Evolutionary conservation across 108 stramenopile genomes (phyloP).

Genomic region (Licmophora abbreviata): DNA sequence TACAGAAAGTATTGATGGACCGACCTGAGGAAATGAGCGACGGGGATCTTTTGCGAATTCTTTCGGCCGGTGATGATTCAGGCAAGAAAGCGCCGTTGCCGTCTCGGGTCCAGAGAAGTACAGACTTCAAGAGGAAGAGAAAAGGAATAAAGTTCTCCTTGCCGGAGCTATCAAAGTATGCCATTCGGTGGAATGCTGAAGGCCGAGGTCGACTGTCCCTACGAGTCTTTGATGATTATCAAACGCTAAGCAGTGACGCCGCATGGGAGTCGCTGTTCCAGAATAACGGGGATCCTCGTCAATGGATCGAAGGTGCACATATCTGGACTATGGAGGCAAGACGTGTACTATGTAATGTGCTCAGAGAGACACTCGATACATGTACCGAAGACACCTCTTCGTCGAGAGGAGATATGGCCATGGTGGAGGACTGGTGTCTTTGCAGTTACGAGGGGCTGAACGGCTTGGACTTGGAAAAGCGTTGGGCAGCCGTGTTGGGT

Average conservation of each 20-base stretch:
- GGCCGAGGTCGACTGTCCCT: constrained; percentile 19
- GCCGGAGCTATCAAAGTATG: too few relatives aligned
- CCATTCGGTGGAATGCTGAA: constrained; percentile 26
- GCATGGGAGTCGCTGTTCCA: constrained; percentile 15
- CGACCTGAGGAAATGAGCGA: constrained; percentile 50
- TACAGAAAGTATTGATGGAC: constrained; percentile 29
- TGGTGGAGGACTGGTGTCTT: constrained; percentile 1
- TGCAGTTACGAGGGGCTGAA: not conserved
- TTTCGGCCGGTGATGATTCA: too few relatives aligned
- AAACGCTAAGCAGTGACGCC: constrained; percentile 9
- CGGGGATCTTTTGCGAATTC: not conserved
- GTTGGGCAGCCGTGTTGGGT: constrained; percentile 16
- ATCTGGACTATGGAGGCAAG: constrained; percentile 22
- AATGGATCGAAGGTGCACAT: constrained; percentile 15
- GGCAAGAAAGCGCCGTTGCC: too few relatives aligned
- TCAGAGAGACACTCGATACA: constrained; percentile 15
- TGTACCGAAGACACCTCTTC: not conserved
- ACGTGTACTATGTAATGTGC: constrained; percentile 11
- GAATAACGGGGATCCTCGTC: constrained; percentile 4
- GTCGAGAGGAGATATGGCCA: constrained; percentile 5
- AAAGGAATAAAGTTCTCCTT: too few relatives aligned
- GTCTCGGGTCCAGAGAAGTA: too few relatives aligned
- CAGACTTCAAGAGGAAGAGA: too few relatives aligned
- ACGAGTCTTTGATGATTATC: constrained; percentile 13
- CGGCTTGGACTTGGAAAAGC: constrained; percentile 1